Evolutionary conservation across 805 yeast genomes (phyloP), one percentile per base, ranked within the genome.

Genomic region (Sugiyamaella boreocaroliniensis): DNA sequence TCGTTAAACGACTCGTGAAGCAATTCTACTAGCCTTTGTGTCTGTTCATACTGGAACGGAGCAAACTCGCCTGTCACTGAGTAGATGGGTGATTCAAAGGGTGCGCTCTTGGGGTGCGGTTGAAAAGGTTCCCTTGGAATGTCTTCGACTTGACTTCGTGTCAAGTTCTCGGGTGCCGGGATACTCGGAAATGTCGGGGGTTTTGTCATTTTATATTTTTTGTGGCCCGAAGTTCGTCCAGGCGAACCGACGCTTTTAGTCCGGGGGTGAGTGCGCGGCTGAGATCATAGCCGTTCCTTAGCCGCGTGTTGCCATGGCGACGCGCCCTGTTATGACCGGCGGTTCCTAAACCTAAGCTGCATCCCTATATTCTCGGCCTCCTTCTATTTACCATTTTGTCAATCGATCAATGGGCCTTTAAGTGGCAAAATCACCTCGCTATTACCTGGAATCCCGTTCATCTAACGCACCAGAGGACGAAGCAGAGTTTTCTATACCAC

Each of bases 1-100:
- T 18, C 18, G 29, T 22, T 6, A 22, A 32, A 19, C 26, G 15
- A 10, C 8, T 45, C 29, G 9, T 29, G n/a, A 10, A 47, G 49
- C 47, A 15, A n/a, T 15, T 49, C 43, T 8, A 34, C 29, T 18
- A 43, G 41, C 9, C 5, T 18, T 19, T 29, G 18, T 10, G 51
- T 29, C 29, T 48, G 48, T 19, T 43, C 51, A 32, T 22, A 32
- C 29, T 43, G 26, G 45, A 51, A 51, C 18, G 55, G 55, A 8
- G 32, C 50, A 22, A 51, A 51, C 32, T 40, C 44, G 14, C 22
- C 20, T 8, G 48, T 14, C 2, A 20, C 41, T n/a, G 48, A 45
- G 8, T n/a, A 18, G 15, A 45, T 20, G 20, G 29, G 41, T 22
- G 43, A 40, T 8, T 16, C 19, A 14, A 14, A 20, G 2, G 20